phyloP scores from a whole-genome alignment of 768 basidiomycete species.

The Cystobasidium onofrii region DNA sequence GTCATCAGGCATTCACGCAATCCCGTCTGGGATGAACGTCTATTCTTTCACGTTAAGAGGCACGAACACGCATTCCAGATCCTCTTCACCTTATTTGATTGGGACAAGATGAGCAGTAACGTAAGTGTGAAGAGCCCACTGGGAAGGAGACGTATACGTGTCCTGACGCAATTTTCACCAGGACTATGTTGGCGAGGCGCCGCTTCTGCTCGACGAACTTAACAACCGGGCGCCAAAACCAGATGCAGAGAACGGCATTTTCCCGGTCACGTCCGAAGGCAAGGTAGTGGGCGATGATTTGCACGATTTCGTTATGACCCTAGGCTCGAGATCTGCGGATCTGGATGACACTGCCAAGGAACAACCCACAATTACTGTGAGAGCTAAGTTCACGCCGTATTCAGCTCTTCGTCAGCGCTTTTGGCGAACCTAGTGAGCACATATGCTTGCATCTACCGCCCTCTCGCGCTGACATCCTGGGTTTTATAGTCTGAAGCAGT shows the following conservation, averaged over 20 bases:
- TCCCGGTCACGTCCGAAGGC: slow-evolving; percentile 53
- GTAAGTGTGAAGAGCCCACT: too few relatives aligned
- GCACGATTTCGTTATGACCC: slow-evolving; percentile 62
- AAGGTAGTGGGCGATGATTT: slow-evolving; percentile 53
- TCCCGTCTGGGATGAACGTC: slow-evolving; percentile 88
- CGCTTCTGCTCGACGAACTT: slow-evolving; percentile 64
- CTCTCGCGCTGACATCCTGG: slow-evolving; percentile 78
- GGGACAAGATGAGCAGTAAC: slow-evolving; percentile 35
- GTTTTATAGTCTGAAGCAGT: slow-evolving; percentile 67
- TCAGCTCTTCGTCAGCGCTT: slow-evolving; percentile 48
- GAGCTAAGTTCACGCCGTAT: slow-evolving; percentile 93
- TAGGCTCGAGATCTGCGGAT: slow-evolving; percentile 56
- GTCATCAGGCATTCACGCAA: slow-evolving; percentile 75
- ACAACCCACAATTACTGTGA: slow-evolving; percentile 62
- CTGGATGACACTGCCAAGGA: slow-evolving; percentile 61
- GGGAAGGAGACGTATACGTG: too few relatives aligned
- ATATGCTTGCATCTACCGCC: too few relatives aligned
- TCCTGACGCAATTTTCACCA: too few relatives aligned
- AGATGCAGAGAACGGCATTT: slow-evolving; percentile 53
- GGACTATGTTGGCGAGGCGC: slow-evolving; percentile 75
- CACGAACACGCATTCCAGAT: slow-evolving; percentile 68
- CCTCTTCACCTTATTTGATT: slow-evolving; percentile 79
- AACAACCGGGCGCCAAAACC: slow-evolving; percentile 61
- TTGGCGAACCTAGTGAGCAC: slow-evolving; percentile 34
- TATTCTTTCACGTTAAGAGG: slow-evolving; percentile 84